Percentiles rank a stretch among this genome's conserved stretches.
Evolutionary conservation across 805 yeast genomes (phyloP).

Genomic region (Lipomyces chichibuensis): DNA sequence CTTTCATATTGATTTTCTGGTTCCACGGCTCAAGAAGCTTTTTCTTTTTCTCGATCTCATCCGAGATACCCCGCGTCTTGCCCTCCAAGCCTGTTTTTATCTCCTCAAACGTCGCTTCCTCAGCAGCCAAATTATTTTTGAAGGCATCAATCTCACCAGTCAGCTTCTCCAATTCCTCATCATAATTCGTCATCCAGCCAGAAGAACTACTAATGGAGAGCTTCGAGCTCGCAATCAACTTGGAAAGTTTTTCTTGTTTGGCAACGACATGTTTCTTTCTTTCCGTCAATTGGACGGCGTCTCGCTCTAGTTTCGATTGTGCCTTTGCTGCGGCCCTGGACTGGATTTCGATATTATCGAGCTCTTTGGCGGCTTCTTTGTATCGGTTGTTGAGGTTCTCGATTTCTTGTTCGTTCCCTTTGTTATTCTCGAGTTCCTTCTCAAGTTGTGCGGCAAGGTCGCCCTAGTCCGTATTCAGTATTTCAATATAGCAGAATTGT

Average conservation of each 20-base stretch:
- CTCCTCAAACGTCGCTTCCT: constrained; percentile 60
- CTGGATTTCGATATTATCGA: constrained; percentile 40
- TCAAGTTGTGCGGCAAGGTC: constrained; percentile 50
- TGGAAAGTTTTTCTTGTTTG: constrained; percentile 62
- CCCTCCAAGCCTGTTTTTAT: constrained; percentile 69
- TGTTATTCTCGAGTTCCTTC: constrained; percentile 50
- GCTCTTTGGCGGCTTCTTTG: constrained; percentile 31
- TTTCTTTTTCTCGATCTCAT: constrained; percentile 65
- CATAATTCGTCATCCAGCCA: constrained; percentile 52
- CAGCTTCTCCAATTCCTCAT: constrained; percentile 51
- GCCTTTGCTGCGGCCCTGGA: constrained; percentile 40
- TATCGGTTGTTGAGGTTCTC: constrained; percentile 38
- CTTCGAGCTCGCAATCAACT: constrained; percentile 55
- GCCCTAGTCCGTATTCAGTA: neutral
- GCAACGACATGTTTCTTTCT: constrained; percentile 65
- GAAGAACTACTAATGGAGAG: constrained; percentile 52
- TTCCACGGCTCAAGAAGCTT: constrained; percentile 81
- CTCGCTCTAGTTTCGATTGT: constrained; percentile 53
- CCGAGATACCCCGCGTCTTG: constrained; percentile 70
- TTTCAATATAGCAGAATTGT: neutral
- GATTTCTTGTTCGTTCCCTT: constrained; percentile 49
- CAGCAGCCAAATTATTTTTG: constrained; percentile 52
- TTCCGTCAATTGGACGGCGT: constrained; percentile 73
- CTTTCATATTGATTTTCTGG: constrained; percentile 62
- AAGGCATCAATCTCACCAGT: constrained; percentile 53